phyloP scores from a whole-genome alignment of 108 stramenopile species.

The Cyclostephanos tholiformis region DNA sequence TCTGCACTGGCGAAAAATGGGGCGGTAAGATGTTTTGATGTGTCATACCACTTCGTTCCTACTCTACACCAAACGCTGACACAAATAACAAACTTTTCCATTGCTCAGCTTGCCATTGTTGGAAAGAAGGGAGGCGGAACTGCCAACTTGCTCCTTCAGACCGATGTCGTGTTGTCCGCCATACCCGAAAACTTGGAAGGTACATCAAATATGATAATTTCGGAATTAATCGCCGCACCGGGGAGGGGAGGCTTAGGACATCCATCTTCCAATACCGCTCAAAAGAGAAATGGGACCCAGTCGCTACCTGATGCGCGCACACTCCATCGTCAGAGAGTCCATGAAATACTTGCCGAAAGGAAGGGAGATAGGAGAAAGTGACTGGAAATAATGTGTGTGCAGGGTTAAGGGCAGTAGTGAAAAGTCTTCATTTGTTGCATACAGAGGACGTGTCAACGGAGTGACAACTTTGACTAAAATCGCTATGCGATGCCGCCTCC shows the following conservation, averaged over 20 bases:
- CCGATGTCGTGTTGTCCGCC: constrained; percentile 19
- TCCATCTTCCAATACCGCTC: not conserved
- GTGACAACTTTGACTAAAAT: no score
- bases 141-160: constrained; percentile 29
- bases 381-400: no score
- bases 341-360: not conserved
- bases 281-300: not conserved
- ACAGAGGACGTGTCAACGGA: no score
- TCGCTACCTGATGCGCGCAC: not conserved
- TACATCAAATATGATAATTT: constrained; percentile 6
- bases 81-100: not conserved
- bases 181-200: constrained; percentile 1
- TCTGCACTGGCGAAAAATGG: constrained; percentile 30
- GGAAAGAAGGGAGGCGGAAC: constrained; percentile 33
- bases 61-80: not conserved
- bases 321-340: not conserved
- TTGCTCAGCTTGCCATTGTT: constrained; percentile 29
- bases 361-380: not conserved
- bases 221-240: constrained; percentile 16
- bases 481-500: no score
- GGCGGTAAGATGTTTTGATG: constrained; percentile 9
- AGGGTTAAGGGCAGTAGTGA: no score
- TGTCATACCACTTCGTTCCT: not conserved
- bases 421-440: no score
- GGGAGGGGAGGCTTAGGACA: constrained; percentile 10